Evolutionary conservation across 169 alveolate species (phyloP).

Genomic region (Plasmodium inui): DNA sequence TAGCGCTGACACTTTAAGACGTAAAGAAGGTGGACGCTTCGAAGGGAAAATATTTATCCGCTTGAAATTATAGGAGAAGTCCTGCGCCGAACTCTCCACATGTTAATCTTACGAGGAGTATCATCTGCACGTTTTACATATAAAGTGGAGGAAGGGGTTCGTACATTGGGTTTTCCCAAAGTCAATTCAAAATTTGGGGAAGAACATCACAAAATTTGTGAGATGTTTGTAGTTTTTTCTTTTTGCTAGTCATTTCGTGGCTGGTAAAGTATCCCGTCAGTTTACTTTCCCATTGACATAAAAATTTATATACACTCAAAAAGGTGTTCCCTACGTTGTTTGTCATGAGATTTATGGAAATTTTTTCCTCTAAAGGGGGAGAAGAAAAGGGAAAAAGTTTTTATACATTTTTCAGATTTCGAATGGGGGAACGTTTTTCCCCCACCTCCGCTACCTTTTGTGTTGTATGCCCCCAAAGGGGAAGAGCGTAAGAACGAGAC

Average conservation of each 20-base stretch:
- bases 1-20: neutral
- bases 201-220: neutral
- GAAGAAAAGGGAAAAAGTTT: neutral
- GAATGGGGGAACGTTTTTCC: neutral
- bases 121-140: neutral
- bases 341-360: neutral
- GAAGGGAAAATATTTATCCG: neutral
- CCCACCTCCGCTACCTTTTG: neutral
- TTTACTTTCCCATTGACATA: neutral
- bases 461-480: neutral
- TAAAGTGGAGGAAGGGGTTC: neutral
- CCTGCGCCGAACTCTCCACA: neutral
- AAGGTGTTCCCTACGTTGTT: neutral
- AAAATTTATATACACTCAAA: neutral
- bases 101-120: neutral
- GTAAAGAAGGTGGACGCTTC: neutral
- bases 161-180: neutral
- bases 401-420: neutral
- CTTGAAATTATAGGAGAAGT: neutral
- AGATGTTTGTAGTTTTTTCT: neutral
- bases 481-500: neutral
- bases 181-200: neutral
- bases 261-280: neutral
- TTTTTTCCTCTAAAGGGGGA: neutral
- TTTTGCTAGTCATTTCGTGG: neutral